These are phyloP conservation scores for Radiomyces spectabilis DNA, from an alignment of 192 early-diverging fungal species.

Conservation along the genomic window DNA sequence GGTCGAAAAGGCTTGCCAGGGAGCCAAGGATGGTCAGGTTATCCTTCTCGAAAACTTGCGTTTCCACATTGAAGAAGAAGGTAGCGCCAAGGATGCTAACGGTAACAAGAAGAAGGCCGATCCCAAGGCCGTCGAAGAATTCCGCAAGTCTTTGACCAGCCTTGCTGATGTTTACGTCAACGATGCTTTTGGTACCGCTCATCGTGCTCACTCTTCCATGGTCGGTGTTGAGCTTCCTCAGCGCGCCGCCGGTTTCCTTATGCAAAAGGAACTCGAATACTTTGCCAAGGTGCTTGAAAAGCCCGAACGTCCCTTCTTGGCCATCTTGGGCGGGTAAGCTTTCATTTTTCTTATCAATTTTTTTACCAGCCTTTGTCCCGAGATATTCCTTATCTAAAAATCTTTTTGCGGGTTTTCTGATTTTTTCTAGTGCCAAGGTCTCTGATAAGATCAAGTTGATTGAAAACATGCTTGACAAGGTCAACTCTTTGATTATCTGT, in stretches of 20 bases:
- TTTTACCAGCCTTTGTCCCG: too few relatives aligned
- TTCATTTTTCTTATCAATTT: too few relatives aligned
- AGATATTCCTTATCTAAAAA: too few relatives aligned
- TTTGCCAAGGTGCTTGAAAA: constrained; percentile 95
- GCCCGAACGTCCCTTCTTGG: constrained; percentile 89
- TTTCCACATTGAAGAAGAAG: constrained; percentile 98
- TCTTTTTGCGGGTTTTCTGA: too few relatives aligned
- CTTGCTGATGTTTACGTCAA: constrained; percentile 96
- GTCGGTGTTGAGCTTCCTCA: constrained; percentile 89
- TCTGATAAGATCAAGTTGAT: constrained; percentile 99
- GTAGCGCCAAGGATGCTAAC: constrained; percentile 81
- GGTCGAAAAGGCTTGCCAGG: constrained; percentile 72
- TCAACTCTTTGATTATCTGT: constrained; percentile 73
- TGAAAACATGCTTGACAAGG: constrained; percentile 96
- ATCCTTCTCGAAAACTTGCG: constrained; percentile 96
- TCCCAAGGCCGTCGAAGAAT: constrained; percentile 69
- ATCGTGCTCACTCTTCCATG: constrained; percentile 97
- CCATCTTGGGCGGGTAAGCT: constrained; percentile 85
- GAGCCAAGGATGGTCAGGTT: constrained; percentile 64
- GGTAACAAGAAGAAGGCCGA: constrained; percentile 89
- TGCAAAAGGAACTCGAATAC: constrained; percentile 99
- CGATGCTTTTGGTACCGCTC: constrained; percentile 98
- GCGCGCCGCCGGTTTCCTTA: constrained; percentile 91
- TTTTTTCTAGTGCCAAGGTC: constrained; percentile 74
- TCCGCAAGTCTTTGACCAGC: constrained; percentile 87